Evolutionary conservation across 2,329 filamentous ascomycete genomes (phyloP), one percentile per base, ranked within the genome.

Genomic region (Ilyonectria robusta): DNA sequence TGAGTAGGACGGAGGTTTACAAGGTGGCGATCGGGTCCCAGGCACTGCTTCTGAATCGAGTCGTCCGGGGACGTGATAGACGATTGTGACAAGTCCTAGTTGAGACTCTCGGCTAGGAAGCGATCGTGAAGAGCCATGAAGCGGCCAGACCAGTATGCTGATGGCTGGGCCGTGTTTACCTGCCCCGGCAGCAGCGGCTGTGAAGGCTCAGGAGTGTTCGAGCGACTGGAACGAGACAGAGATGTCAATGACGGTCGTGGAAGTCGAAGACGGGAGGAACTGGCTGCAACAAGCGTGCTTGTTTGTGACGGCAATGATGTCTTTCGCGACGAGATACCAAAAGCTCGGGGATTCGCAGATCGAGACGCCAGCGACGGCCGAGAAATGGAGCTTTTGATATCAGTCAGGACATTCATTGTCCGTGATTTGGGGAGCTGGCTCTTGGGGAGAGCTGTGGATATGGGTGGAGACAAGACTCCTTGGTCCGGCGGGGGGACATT

Each of bases 121-220:
- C 82, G 84, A 77, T 92, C 89, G 57, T 86, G 82, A 0, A 91
- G 78, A 2, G 87, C 80, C 57, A 84, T 80, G 74, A 91, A 91
- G 44, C 90, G 87, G 19, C 90, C 90, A 11, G 84, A 81, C 90
- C 90, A 92, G 77, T 90, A 92, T 3, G 82, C 77, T 2, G 84
- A 83, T 6, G 83, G 78, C 71, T 87, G 84, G 2, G 85, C 82
- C 0, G 75, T 79, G 57, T 76, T 75, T 15, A 89, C 77, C 2
- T 78, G 75, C 1, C 71, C 71, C 2, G 74, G 76, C 10, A 80
- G 69, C 33, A 70, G 60, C 37, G 70, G 63, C 15, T 57, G 31
- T 13, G 67, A 59, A 17, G 57, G 64, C n/a, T 58, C 65, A 29
- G 71, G 65, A 10, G 71, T 72, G 19, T 44, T 67, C 26, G 70